Evolutionary conservation across 2,329 filamentous ascomycete species (phyloP).

Genomic region (Ophiostoma sp.): DNA sequence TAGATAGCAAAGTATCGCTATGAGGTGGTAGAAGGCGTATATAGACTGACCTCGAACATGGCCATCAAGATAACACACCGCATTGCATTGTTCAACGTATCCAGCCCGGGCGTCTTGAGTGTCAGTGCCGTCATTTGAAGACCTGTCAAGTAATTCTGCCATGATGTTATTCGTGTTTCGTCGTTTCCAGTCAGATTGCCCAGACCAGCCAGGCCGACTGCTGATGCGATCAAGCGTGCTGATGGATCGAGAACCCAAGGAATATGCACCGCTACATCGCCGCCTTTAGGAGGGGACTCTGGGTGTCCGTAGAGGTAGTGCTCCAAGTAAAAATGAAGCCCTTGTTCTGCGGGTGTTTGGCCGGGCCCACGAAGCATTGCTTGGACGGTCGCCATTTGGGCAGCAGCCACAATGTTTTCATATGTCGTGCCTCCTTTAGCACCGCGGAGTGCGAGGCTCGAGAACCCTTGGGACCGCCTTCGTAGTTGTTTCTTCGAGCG

Average conservation of each 20-base stretch:
- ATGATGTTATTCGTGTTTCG: conserved; percentile 43
- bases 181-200: conserved; percentile 48
- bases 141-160: conserved; percentile 49
- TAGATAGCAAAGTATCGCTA: not conserved
- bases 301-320: conserved; percentile 48
- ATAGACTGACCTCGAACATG: conserved; percentile 51
- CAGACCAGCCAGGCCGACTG: conserved; percentile 54
- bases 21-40: no score
- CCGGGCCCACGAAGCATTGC: conserved; percentile 35
- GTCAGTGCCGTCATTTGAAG: conserved; percentile 44
- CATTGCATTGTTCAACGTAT: conserved; percentile 42
- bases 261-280: conserved; percentile 33
- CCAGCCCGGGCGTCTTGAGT: conserved; percentile 34
- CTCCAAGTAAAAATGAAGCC: conserved; percentile 47
- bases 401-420: not conserved
- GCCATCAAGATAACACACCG: conserved; percentile 53
- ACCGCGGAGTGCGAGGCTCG: not conserved
- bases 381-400: conserved; percentile 12
- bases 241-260: conserved; percentile 37
- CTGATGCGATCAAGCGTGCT: conserved; percentile 47
- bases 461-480: not conserved
- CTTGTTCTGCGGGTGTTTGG: conserved; percentile 43
- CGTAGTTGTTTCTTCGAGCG: not conserved
- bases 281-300: conserved; percentile 41
- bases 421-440: not conserved